These are phyloP conservation scores for Mallotus japonicus DNA, from an alignment of 441 rosid genomes.

Conservation along the genomic window DNA sequence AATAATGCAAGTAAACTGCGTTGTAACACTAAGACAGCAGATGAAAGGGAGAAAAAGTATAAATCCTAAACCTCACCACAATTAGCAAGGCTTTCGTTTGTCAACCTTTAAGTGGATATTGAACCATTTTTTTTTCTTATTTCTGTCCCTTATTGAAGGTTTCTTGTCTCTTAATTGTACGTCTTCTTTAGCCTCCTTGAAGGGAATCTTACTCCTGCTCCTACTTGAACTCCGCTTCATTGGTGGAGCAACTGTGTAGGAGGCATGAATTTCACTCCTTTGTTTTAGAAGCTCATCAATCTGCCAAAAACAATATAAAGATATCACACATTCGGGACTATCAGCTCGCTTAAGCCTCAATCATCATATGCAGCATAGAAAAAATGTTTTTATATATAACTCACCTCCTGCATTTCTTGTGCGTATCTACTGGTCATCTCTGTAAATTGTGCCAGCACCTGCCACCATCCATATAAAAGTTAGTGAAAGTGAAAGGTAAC, in stretches of 20 bases:
- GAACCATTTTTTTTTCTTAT: constrained; percentile 86
- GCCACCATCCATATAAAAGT: constrained; percentile 24
- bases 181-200: constrained; percentile 56
- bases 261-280: constrained; percentile 76
- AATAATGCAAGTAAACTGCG: too few relatives aligned
- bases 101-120: constrained; percentile 74
- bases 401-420: constrained; percentile 84
- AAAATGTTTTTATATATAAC: constrained; percentile 24
- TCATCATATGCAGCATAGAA: not conserved
- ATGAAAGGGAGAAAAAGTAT: not conserved
- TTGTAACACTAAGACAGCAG: too few relatives aligned
- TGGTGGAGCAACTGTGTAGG: constrained; percentile 56
- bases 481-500: constrained; percentile 3
- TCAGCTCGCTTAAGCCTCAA: constrained; percentile 1
- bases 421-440: constrained; percentile 90
- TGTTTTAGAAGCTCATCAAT: constrained; percentile 79
- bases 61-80: constrained; percentile 16
- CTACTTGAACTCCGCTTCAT: constrained; percentile 62
- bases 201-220: constrained; percentile 48
- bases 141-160: constrained; percentile 45
- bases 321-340: not conserved
- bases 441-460: constrained; percentile 80
- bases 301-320: constrained; percentile 35
- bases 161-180: constrained; percentile 53
- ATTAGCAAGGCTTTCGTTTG: constrained; percentile 82